Evolutionary conservation across 495 filamentous ascomycete genomes (phyloP), one percentile per base, ranked within the genome.

Genomic region (Apodospora peruviana): DNA sequence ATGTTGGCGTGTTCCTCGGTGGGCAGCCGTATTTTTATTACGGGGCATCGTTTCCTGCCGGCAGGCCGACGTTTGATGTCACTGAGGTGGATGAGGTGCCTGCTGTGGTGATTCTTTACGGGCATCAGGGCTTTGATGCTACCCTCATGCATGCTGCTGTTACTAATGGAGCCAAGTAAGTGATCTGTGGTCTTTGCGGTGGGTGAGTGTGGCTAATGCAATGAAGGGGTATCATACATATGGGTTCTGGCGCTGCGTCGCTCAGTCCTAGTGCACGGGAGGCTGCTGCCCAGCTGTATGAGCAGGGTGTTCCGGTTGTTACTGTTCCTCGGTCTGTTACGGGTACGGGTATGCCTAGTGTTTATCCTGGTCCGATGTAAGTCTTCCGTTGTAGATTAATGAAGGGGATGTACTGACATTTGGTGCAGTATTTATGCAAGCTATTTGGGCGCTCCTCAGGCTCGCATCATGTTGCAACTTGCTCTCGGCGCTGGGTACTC

Each of bases 21-120:
- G 64, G 67, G 17, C 62, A 60, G 20, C 72, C 70, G 0, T 71
- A 65, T 47, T 74, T 74, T 61, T 75, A 61, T 58, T 75, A 66
- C 45, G 64, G 58, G 20, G 50, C 69, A 22, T 59, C 67, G 0
- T 46, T 56, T 10, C 66, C 69, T 1, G 69, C 58, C 4, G 66
- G 66, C 3, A 65, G 64, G 42, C 62, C 60, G 4, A 43, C 48
- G 44, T 63, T 71, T 50, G 57, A 75, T 44, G 50, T 74, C 16
- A 38, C 51, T n/a, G 16, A 40, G 2, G 58, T 59, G 20, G 59
- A 55, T 10, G 45, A 56, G 14, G 59, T 76, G 21, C 69, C 71
- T 0, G 49, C 62, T 10, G 72, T 74, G 10, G 63, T 72, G 38
- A 73, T 74, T 47, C 54, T 55, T 12, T 54, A 49, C 35, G 65